Base-by-base conservation (phyloP, 1,284 basidiomycete species). In the Coniferiporia sulphurascens region DNA sequence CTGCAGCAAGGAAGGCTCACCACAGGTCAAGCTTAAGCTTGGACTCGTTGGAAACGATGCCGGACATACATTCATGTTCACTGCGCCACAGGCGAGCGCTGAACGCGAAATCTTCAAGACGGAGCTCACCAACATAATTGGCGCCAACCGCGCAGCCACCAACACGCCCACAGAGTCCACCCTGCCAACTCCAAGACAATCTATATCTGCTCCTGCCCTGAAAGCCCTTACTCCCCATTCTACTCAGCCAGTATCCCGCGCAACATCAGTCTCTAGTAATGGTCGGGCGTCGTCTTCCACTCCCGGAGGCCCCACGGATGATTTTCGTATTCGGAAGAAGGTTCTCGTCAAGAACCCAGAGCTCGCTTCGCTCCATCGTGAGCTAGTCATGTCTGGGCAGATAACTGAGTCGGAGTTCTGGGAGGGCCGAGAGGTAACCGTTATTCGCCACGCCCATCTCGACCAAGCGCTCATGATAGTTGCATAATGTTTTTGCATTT, bases 321-420 rank as follows among this genome's bases (percentile, higher is more conserved):
- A 89, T 64, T 89, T 87, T 68, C 79, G 81, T 53, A 73, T 93
- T 38, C 81, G 92, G 61, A 91, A 91, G 73, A 84, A 84, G 61
- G 89, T 98, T 1, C 78, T 97, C 41, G 70, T 91, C 64, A 82
- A 83, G 67, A 85, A 88, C 63, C 80, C 89, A 0, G 88, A 91
- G 56, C 78, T 97, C 55, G 85, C 86, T 32, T 72, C 81, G 15
- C 76, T 98, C 52, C 93, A 97, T 71, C 83, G 85, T 41, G 91
- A 95, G 59, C 82, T 98, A 60, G 95, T 97, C 41, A 83, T 93
- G 69, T 80, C 79, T 8, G 87, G 86, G 27, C 89, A 93, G 65
- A 91, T 97, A 34, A 88, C 88, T 1, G 95, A 98, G 72, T 81
- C 85, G 0, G 95, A 98, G 67, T 98, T 98, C 69, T 98, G 95